phyloP scores from a whole-genome alignment of 192 early-diverging fungal genomes.

The Linnemannia hyalina region DNA sequence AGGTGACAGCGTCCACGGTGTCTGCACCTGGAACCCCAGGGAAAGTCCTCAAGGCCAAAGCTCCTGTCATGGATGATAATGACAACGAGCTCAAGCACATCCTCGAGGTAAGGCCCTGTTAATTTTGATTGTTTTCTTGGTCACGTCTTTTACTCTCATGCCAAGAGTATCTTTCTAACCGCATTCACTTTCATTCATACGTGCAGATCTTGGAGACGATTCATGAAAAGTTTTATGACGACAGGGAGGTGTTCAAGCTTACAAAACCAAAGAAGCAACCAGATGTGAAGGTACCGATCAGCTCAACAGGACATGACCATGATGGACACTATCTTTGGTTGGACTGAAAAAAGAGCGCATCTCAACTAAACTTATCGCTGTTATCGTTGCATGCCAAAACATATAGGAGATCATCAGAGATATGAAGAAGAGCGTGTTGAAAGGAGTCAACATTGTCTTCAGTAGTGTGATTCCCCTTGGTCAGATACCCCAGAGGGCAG shows the following conservation, averaged over 20 bases:
- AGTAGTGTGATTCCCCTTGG: constrained; percentile 84
- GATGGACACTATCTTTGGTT: not conserved
- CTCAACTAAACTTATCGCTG: not conserved
- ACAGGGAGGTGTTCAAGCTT: constrained; percentile 2
- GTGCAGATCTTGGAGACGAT: constrained; percentile 71
- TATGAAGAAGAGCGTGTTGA: constrained; percentile 74
- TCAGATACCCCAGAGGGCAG: constrained; percentile 71
- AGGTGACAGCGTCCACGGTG: constrained; percentile 8
- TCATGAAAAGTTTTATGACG: constrained; percentile 78
- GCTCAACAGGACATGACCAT: not conserved
- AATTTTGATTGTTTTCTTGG: not conserved
- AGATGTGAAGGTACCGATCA: constrained; percentile 57
- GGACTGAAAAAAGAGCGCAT: not conserved
- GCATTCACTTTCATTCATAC: not conserved
- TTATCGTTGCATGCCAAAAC: constrained; percentile 3
- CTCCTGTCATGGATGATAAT: constrained; percentile 65
- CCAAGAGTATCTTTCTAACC: not conserved
- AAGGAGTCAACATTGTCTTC: constrained; percentile 81
- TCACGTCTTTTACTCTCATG: not conserved
- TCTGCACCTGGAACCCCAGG: constrained; percentile 20
- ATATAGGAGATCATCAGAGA: constrained; percentile 64
- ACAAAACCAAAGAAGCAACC: constrained; percentile 10
- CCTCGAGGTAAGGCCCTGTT: constrained; percentile 39
- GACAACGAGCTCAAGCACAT: constrained; percentile 72
- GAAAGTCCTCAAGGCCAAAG: constrained; percentile 49